A percentile compares a stretch with the other conserved stretches of the same genome.
Conservation (phyloP, 768 basidiomycete genomes). For the Lactarius trivialis region DNA sequence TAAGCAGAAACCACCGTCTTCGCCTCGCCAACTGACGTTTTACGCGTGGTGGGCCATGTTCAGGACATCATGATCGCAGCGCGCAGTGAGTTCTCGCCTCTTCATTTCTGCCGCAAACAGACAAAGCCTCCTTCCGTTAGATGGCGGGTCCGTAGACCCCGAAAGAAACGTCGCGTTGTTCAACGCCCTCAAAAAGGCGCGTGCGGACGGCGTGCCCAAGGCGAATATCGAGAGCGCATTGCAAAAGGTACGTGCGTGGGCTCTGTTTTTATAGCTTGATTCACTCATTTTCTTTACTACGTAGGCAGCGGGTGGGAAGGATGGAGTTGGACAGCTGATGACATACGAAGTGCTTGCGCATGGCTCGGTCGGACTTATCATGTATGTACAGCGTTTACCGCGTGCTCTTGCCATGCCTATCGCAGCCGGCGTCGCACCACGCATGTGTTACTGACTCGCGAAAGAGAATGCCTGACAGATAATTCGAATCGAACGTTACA, state of each 20-base stretch:
- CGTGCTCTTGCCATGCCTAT: background rate
- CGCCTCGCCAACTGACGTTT: too few species aligned
- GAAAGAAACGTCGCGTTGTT: constrained; percentile 18
- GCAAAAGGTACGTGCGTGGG: constrained; percentile 16
- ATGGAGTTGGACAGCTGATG: constrained; percentile 7
- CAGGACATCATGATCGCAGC: constrained; percentile 23
- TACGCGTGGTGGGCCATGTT: background rate
- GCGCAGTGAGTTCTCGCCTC: constrained; percentile 16
- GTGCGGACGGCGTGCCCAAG: constrained; percentile 21
- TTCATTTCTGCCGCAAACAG: background rate
- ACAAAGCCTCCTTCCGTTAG: background rate
- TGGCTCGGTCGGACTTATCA: constrained; percentile 22
- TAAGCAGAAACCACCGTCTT: constrained; percentile 1
- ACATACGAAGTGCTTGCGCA: constrained; percentile 23
- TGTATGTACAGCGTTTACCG: constrained; percentile 14
- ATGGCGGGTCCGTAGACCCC: constrained; percentile 18
- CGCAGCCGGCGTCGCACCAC: too few species aligned
- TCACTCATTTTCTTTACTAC: background rate
- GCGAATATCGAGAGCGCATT: constrained; percentile 22
- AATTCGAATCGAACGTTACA: constrained; percentile 21
- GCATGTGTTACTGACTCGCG: background rate
- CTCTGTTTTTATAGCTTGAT: background rate
- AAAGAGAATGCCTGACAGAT: constrained; percentile 23
- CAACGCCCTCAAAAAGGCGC: constrained; percentile 18
- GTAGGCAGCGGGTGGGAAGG: constrained; percentile 19